Base-by-base conservation (phyloP, 495 filamentous ascomycete genomes). In the Podospora bellae-mahoneyi region DNA sequence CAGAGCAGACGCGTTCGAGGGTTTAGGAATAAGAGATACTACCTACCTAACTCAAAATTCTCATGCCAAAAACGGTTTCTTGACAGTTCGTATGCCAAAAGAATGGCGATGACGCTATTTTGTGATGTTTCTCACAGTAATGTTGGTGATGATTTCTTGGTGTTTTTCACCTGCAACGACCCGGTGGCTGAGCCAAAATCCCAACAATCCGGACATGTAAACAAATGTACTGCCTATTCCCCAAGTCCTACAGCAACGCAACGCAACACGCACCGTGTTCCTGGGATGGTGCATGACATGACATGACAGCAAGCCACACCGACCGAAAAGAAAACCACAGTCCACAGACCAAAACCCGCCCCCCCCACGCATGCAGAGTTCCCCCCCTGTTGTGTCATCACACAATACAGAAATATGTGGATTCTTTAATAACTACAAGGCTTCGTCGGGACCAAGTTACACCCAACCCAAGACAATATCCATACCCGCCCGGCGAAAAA, bases 361-460 rank as follows among this genome's bases (percentile, higher is more conserved):
- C 23, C 20, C 39, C 39, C 39, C 39, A 48, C 39, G 39, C 39
- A 48, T 48, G 39, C 39, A 48, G 9, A 48, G 39, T 48, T 48
- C 23, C 20, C 23, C 20, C 39, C 39, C 39, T 48, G 39, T 48
- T 48, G 39, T 48, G 39, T 10, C 39, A 48, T 48, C 39, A 48
- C 9, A 48, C 39, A 10, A 13, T 48, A 13, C 7, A 32, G 7
- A 32, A 48, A 48, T 18, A 48, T 9, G 39, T 48, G 39, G 39
- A 48, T 58, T 26, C 55, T 58, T 26, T 58, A 58, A 58, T 58
- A 58, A 58, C 15, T 58, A 20, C 55, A 58, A 58, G 55, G 55
- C 55, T 58, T 0, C 23, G 23, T 23, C 23, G 6, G 18, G n/a
- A 58, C 23, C 30, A 20, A 19, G 23, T 58, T 58, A 58, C 55